A percentile compares a stretch with the other conserved stretches of the same genome.
Conservation (phyloP, 352 stramenopile genomes). For the Phytophthora megakarya region DNA sequence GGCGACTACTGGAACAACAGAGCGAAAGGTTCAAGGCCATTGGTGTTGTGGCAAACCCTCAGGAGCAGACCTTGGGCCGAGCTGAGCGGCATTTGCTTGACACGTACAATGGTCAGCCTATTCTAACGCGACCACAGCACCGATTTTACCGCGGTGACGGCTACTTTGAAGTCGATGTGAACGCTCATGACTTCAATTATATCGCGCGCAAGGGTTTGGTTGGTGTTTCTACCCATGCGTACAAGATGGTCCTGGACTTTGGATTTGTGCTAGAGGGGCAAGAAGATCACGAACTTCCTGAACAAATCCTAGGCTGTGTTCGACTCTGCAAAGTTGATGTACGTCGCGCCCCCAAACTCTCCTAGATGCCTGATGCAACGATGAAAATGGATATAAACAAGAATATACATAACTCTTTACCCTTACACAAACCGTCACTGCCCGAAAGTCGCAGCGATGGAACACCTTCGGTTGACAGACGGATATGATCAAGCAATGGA, state of each 20-base stretch:
- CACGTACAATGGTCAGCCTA: conserved; percentile 84
- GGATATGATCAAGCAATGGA: too few relatives aligned
- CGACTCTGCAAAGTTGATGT: conserved; percentile 82
- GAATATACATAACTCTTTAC: too few relatives aligned
- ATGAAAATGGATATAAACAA: too few relatives aligned
- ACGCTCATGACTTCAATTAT: conserved; percentile 86
- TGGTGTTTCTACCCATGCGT: conserved; percentile 73
- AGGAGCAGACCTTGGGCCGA: conserved; percentile 70
- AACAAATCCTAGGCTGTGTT: conserved; percentile 80
- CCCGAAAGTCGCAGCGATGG: too few relatives aligned
- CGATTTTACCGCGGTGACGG: conserved; percentile 68
- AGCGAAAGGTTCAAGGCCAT: conserved; percentile 86
- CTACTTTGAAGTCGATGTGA: conserved; percentile 87
- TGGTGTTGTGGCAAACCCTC: conserved; percentile 76
- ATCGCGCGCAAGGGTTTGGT: conserved; percentile 77
- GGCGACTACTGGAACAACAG: conserved; percentile 28
- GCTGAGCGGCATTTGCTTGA: conserved; percentile 79
- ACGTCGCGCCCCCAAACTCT: conserved; percentile 44
- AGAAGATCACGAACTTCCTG: conserved; percentile 74
- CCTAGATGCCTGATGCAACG: conserved; percentile 23
- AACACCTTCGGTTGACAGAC: too few relatives aligned
- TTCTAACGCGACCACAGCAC: conserved; percentile 81
- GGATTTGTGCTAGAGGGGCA: conserved; percentile 83
- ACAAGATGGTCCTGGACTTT: conserved; percentile 87
- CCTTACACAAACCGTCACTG: too few relatives aligned